phyloP scores from a whole-genome alignment of 306 rosid species.

The Senna siamea region DNA sequence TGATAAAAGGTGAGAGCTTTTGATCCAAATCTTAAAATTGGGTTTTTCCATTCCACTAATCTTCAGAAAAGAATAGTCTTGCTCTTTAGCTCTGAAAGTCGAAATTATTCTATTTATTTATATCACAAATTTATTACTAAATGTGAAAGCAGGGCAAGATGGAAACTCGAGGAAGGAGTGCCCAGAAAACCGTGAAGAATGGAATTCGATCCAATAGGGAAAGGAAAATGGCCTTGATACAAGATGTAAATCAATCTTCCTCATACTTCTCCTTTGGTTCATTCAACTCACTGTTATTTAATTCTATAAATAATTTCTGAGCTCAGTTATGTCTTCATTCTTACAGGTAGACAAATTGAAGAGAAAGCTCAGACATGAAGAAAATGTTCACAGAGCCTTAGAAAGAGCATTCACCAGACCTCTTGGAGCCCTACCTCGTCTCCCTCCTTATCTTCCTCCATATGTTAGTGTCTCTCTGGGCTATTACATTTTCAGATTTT shows the following conservation, averaged over 20 bases:
- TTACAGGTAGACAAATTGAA: conserved; percentile 87
- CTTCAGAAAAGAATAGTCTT: conserved; percentile 62
- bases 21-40: conserved; percentile 60
- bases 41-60: conserved; percentile 40
- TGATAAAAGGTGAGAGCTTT: conserved; percentile 49
- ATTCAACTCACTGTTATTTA: not conserved
- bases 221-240: conserved; percentile 76
- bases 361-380: conserved; percentile 96
- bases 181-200: conserved; percentile 57
- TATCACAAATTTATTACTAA: conserved; percentile 41
- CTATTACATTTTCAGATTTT: too few relatives aligned
- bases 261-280: too few relatives aligned
- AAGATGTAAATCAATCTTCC: conserved; percentile 63
- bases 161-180: conserved; percentile 55
- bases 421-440: conserved; percentile 93
- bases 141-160: conserved; percentile 66
- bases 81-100: conserved; percentile 21
- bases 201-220: conserved; percentile 74
- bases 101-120: conserved; percentile 2
- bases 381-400: conserved; percentile 88
- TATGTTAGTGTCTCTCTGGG: conserved; percentile 54
- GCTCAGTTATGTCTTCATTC: conserved; percentile 13
- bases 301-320: conserved; percentile 13
- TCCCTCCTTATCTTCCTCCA: conserved; percentile 97
- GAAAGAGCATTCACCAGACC: conserved; percentile 95